phyloP scores from a whole-genome alignment of 345 rosid species.

The Laguncularia racemosa region DNA sequence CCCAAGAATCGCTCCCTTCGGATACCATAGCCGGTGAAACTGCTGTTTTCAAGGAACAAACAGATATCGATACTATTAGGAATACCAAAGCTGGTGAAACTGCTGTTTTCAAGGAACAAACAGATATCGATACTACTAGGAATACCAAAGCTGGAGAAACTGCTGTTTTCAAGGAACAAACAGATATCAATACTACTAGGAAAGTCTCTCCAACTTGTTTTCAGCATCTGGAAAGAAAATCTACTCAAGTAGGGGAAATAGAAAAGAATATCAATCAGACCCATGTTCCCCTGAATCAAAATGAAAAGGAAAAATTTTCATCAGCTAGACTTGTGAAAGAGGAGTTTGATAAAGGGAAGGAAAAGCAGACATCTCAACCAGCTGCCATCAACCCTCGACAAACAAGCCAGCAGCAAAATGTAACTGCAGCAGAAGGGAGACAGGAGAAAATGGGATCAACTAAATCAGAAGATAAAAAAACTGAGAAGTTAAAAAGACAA shows the following conservation, averaged over 20 bases:
- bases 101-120: slow-evolving; percentile 19
- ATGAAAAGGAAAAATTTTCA: slow-evolving; percentile 26
- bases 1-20: slow-evolving; percentile 4
- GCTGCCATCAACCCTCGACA: slow-evolving; percentile 13
- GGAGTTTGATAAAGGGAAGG: slow-evolving; percentile 24
- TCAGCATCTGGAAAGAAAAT: slow-evolving; percentile 25
- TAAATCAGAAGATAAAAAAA: slow-evolving; percentile 37
- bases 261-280: slow-evolving; percentile 19
- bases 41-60: slow-evolving; percentile 19
- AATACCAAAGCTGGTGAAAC: slow-evolving; percentile 13
- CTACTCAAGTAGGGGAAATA: slow-evolving; percentile 24
- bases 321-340: slow-evolving; percentile 29
- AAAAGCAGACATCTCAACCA: slow-evolving; percentile 22
- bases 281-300: slow-evolving; percentile 19
- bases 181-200: slow-evolving; percentile 19
- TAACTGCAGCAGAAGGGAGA: slow-evolving; percentile 25
- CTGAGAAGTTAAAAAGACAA: slow-evolving; percentile 52
- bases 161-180: slow-evolving; percentile 19
- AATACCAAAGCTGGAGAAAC: slow-evolving; percentile 14
- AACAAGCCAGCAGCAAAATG: slow-evolving; percentile 26
- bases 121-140: slow-evolving; percentile 19
- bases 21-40: slow-evolving; percentile 15
- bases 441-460: slow-evolving; percentile 25
- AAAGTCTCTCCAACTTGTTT: slow-evolving; percentile 14
- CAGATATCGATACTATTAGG: slow-evolving; percentile 19